phyloP scores from a whole-genome alignment of 805 yeast genomes.

The Starmerella bacillaris region DNA sequence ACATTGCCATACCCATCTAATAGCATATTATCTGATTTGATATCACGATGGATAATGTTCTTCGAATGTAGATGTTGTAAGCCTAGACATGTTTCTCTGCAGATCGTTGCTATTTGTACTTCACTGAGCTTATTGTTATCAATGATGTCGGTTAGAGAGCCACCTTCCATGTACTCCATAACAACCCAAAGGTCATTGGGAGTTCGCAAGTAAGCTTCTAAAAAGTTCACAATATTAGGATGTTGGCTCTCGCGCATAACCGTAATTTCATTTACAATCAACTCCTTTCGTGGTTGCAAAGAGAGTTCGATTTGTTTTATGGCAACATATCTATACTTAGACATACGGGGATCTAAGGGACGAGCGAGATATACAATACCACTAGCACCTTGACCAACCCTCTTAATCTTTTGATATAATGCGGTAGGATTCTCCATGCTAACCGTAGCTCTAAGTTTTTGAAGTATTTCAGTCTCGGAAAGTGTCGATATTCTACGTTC shows the following conservation, averaged over 20 bases:
- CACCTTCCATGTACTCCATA: conserved; percentile 99
- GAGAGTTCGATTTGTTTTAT: conserved; percentile 89
- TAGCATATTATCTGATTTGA: conserved; percentile 86
- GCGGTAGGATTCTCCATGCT: conserved; percentile 74
- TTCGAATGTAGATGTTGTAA: conserved; percentile 79
- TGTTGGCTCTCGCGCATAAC: conserved; percentile 95
- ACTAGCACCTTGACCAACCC: conserved; percentile 96
- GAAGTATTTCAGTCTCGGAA: conserved; percentile 77
- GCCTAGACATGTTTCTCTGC: conserved; percentile 79
- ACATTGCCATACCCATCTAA: conserved; percentile 68
- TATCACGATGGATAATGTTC: conserved; percentile 89
- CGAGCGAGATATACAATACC: conserved; percentile 92
- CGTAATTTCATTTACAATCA: conserved; percentile 84
- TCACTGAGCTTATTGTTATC: conserved; percentile 72
- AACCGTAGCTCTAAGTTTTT: conserved; percentile 66
- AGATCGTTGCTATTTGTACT: conserved; percentile 78
- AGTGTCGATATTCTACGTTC: conserved; percentile 41
- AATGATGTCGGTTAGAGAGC: conserved; percentile 86
- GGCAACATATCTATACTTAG: conserved; percentile 41
- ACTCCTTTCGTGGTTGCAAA: conserved; percentile 82
- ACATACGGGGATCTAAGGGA: conserved; percentile 23
- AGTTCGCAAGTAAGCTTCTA: conserved; percentile 64
- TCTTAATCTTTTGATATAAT: conserved; percentile 33
- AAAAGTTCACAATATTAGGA: conserved; percentile 81
- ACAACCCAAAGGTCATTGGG: conserved; percentile 78